Evolutionary conservation across 768 basidiomycete genomes (phyloP).

Genomic region (Trametes gibbosa): DNA sequence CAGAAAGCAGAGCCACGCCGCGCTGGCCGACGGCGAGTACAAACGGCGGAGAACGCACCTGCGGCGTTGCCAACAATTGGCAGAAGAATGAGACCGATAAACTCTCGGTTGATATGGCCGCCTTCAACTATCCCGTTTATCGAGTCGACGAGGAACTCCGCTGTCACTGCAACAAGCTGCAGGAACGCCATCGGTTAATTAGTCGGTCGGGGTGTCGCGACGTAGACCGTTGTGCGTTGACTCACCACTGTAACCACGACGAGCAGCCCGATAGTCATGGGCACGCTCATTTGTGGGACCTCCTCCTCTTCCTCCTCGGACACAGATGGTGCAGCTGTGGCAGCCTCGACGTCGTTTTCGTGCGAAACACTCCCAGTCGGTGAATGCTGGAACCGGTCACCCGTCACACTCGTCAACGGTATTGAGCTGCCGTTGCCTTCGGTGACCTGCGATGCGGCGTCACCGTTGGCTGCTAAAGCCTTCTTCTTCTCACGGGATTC

Average conservation of each 20-base stretch:
- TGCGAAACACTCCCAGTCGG: not conserved
- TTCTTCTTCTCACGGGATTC: constrained; percentile 7
- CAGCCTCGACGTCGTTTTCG: constrained; percentile 15
- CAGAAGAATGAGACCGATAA: constrained; percentile 83
- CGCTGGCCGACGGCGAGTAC: not conserved
- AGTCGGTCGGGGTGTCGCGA: not conserved
- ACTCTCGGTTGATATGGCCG: constrained; percentile 67
- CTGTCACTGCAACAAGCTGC: constrained; percentile 50
- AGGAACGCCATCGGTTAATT: not conserved
- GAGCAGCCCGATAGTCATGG: constrained; percentile 35
- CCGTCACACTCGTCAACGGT: not conserved
- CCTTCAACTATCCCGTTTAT: constrained; percentile 67
- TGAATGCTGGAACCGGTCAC: constrained; percentile 11
- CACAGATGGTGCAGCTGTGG: constrained; percentile 11
- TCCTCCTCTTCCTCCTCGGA: constrained; percentile 30
- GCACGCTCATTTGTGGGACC: constrained; percentile 34
- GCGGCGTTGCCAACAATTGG: constrained; percentile 93
- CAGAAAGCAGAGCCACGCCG: not conserved
- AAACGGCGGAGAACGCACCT: constrained; percentile 37
- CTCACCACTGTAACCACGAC: constrained; percentile 39
- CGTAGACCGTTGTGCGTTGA: not conserved
- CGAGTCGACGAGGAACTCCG: constrained; percentile 71
- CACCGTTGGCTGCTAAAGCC: not conserved
- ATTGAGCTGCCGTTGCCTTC: constrained; percentile 10
- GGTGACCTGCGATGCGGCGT: not conserved